phyloP scores from a whole-genome alignment of 2,329 filamentous ascomycete species.

The Trichoderma polysporum region DNA sequence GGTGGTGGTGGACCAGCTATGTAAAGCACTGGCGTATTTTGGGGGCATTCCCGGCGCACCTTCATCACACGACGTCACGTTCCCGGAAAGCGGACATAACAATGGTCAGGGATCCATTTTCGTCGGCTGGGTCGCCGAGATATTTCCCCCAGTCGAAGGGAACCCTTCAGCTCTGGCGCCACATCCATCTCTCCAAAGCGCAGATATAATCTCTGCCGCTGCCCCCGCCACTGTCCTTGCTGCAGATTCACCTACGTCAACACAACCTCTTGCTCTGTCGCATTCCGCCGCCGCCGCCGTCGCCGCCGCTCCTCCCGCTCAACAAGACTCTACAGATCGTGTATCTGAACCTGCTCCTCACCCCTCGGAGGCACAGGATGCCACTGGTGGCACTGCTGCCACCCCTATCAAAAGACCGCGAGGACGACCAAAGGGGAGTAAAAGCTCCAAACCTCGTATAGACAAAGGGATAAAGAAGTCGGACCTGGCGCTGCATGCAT shows the following conservation, averaged over 20 bases:
- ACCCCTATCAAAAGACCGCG: constrained; percentile 44
- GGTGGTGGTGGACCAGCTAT: constrained; percentile 61
- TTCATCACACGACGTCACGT: constrained; percentile 50
- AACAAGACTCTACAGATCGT: not conserved
- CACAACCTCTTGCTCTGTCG: not conserved
- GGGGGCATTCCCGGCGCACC: constrained; percentile 58
- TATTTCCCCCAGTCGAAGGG: constrained; percentile 51
- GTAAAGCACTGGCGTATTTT: constrained; percentile 63
- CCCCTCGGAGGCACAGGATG: not conserved
- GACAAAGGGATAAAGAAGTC: constrained; percentile 54
- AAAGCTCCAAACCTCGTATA: constrained; percentile 39
- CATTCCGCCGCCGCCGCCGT: not conserved
- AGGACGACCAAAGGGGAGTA: constrained; percentile 58
- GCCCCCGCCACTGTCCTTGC: not conserved
- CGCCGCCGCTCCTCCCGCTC: not conserved
- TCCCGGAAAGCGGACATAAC: constrained; percentile 55
- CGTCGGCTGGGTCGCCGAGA: constrained; percentile 62
- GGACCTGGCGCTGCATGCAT: not conserved
- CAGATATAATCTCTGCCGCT: not conserved
- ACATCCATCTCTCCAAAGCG: constrained; percentile 12
- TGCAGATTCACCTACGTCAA: not conserved
- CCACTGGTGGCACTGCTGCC: not conserved
- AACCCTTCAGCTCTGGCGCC: constrained; percentile 16
- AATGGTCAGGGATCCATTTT: constrained; percentile 60
- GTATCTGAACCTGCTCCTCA: not conserved